phyloP scores from a whole-genome alignment of 305 asterid genomes.

The Plantago rigida region DNA sequence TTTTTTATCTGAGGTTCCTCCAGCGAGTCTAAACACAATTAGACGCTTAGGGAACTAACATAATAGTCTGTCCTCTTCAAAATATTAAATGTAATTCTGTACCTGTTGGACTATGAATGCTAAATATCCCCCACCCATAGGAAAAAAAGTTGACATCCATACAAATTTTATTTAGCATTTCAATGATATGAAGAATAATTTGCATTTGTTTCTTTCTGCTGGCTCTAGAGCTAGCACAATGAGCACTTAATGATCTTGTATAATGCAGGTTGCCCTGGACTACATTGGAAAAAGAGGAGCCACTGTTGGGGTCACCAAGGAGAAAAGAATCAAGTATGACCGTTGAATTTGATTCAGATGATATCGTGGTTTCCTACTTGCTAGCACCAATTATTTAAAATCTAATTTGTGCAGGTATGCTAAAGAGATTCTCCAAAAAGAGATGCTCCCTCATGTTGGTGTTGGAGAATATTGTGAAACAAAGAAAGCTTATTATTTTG shows the following conservation, averaged over 20 bases:
- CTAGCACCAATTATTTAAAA: conserved; percentile 19
- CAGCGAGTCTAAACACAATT: no score
- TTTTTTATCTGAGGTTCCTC: no score
- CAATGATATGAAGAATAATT: no score
- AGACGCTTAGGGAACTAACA: no score
- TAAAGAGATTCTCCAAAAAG: conserved; percentile 86
- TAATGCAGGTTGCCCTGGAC: conserved; percentile 81
- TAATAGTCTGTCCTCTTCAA: no score
- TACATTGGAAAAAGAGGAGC: conserved; percentile 97
- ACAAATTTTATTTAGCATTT: no score
- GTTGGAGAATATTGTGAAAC: conserved; percentile 88
- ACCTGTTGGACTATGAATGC: no score
- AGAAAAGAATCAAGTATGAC: conserved; percentile 87
- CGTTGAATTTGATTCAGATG: conserved; percentile 19
- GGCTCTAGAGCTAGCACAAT: neutral
- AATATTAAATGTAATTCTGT: no score
- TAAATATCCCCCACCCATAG: no score
- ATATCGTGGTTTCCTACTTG: conserved; percentile 8
- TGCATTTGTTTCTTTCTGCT: no score
- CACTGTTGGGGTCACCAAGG: conserved; percentile 89
- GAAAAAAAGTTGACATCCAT: no score
- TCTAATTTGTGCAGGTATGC: conserved; percentile 59
- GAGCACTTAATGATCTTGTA: conserved; percentile 4
- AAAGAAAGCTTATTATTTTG: conserved; percentile 89
- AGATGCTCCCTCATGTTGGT: conserved; percentile 99